Evolutionary conservation across 441 rosid species (phyloP).

Genomic region (Euphorbia schlechtendalii): DNA sequence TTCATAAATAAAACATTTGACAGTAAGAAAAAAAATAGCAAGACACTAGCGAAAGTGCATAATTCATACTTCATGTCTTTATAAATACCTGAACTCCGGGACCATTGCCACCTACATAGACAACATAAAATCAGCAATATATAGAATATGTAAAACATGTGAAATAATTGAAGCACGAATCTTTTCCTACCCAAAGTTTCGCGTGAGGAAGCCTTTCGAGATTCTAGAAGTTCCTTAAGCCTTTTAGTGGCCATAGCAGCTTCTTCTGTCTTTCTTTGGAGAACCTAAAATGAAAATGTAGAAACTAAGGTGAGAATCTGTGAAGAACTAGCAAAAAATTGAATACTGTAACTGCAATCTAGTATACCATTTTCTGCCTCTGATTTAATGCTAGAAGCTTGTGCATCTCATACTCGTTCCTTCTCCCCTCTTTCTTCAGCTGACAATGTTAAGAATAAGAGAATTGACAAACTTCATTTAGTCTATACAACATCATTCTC

Average conservation of each 20-base stretch:
- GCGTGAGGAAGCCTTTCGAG: slow-evolving; percentile 70
- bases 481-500: too few relatives aligned
- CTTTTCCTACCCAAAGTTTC: slow-evolving; percentile 41
- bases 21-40: slow-evolving; percentile 13
- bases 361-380: slow-evolving; percentile 84
- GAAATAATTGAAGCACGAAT: slow-evolving; percentile 13
- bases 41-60: neutral
- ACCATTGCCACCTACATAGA: slow-evolving; percentile 47
- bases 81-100: slow-evolving; percentile 73
- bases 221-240: slow-evolving; percentile 85
- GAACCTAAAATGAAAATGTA: slow-evolving; percentile 40
- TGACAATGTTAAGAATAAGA: slow-evolving; percentile 20
- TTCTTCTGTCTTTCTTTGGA: slow-evolving; percentile 97
- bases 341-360: slow-evolving; percentile 3
- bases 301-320: slow-evolving; percentile 18
- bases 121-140: slow-evolving; percentile 17
- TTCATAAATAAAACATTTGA: slow-evolving; percentile 27
- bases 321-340: slow-evolving; percentile 13
- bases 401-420: slow-evolving; percentile 97
- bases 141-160: slow-evolving; percentile 15
- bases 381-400: slow-evolving; percentile 91
- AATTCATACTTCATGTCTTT: slow-evolving; percentile 5
- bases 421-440: slow-evolving; percentile 98
- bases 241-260: slow-evolving; percentile 94
- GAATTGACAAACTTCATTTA: too few relatives aligned